Base-by-base conservation (phyloP, 1,139 yeast species). In the Eremothecium cymbalariae region DNA sequence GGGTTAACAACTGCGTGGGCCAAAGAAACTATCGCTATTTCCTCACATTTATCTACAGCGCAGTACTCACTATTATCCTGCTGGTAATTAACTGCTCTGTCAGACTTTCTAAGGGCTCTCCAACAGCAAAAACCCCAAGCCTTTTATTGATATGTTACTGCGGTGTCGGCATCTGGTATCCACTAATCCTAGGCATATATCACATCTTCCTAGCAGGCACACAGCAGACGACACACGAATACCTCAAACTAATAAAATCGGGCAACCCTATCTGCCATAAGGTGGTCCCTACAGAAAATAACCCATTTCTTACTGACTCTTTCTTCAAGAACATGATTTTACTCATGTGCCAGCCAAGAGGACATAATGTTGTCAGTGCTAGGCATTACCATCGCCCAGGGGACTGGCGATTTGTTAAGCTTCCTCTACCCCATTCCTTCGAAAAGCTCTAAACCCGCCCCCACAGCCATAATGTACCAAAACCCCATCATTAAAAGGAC, bases 1-100 rank as follows among this genome's bases (percentile, higher is more conserved):
- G 90, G 88, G 57, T 83, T 41, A 79, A 81, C 51, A 82, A 77
- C 47, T 83, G 94, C 53, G 67, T 83, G 27, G 94, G 94, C 0
- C 69, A 74, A 43, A 61, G 82, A 37, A 83, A 82, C 50, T 82
- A 81, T 55, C 52, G 69, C 37, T 73, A 68, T 62, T 76, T 78
- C 49, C 38, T 76, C 39, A 46, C 50, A 3, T 78, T 72, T 46
- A 50, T 79, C 28, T 15, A 65, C 2, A 40, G 52, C 31, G 28
- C 47, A 18, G 33, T 42, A 4, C 8, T 50, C 21, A 29, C 50
- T 3, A 33, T 45, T n/a, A 24, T 45, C 3, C 22, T 53, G 5
- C 38, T 54, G 19, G 41, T 55, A 2, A 35, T 46, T 55, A 28
- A 42, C 46, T 18, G 50, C 51, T 14, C 62, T 48, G 25, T 42